These are phyloP conservation scores for Spathaspora passalidarum DNA, from an alignment of 805 yeast species.

Conservation along the genomic window DNA sequence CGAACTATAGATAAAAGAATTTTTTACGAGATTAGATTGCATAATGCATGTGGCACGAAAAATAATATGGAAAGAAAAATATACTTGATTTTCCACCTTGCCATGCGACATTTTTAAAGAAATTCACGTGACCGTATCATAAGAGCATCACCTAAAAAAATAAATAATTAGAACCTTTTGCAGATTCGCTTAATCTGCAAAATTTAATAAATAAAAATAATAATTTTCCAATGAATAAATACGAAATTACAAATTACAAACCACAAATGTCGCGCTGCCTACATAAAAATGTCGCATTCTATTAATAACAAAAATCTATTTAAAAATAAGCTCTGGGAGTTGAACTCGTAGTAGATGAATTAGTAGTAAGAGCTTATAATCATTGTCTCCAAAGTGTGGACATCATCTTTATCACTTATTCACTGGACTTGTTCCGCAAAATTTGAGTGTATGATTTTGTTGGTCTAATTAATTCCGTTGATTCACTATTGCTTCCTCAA, in stretches of 20 bases:
- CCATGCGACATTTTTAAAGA: slow-evolving; percentile 2
- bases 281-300: background rate
- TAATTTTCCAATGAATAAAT: background rate
- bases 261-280: background rate
- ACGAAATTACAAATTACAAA: background rate
- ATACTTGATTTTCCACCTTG: background rate
- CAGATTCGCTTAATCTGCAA: slow-evolving; percentile 1
- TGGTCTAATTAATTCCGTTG: background rate
- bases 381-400: background rate
- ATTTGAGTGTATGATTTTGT: background rate
- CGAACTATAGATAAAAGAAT: background rate
- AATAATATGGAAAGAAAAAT: background rate
- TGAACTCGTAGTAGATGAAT: no score
- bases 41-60: background rate
- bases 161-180: background rate
- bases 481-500: no score
- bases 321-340: background rate
- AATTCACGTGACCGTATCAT: slow-evolving; percentile 3
- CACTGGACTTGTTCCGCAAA: no score
- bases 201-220: background rate
- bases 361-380: no score
- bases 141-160: background rate
- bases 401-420: background rate
- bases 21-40: background rate
- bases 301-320: background rate